These are phyloP conservation scores for Sporothrix pallida DNA, from an alignment of 2,329 filamentous ascomycete species.

Conservation along the genomic window DNA sequence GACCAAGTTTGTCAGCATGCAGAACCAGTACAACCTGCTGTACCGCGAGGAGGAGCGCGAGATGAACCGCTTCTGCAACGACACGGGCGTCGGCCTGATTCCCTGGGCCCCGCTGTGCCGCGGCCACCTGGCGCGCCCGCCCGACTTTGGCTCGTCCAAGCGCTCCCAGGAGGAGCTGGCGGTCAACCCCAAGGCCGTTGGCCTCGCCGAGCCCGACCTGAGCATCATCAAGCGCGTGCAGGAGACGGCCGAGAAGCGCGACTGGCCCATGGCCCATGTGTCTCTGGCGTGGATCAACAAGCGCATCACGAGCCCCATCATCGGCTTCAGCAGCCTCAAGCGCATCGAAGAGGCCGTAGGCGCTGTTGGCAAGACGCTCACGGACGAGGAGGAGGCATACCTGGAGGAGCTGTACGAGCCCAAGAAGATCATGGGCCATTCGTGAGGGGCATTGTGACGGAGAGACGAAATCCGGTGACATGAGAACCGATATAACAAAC, in stretches of 20 bases:
- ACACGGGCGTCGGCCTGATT: conserved; percentile 46
- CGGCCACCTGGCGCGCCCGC: conserved; percentile 44
- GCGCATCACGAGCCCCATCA: conserved; percentile 62
- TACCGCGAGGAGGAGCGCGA: conserved; percentile 62
- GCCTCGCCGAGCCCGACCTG: conserved; percentile 38
- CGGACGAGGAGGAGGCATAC: conserved; percentile 64
- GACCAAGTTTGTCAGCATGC: conserved; percentile 62
- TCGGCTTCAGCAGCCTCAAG: conserved; percentile 63
- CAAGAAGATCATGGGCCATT: conserved; percentile 52
- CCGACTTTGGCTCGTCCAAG: conserved; percentile 33
- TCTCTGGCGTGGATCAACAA: conserved; percentile 67
- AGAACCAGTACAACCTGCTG: conserved; percentile 58
- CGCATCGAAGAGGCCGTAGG: conserved; percentile 67
- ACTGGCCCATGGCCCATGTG: conserved; percentile 52
- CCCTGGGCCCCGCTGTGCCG: conserved; percentile 47
- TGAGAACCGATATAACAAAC: background rate
- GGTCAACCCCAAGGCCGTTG: background rate
- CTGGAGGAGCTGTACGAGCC: conserved; percentile 68
- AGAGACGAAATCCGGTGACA: background rate
- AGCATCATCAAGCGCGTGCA: conserved; percentile 39
- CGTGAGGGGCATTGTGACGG: conserved; percentile 26
- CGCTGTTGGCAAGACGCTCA: conserved; percentile 54
- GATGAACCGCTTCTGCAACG: conserved; percentile 46
- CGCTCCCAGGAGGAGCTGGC: conserved; percentile 34
- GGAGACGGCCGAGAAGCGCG: conserved; percentile 35